Percentiles rank a stretch among this genome's conserved stretches.
Evolutionary conservation across 1,284 basidiomycete species (phyloP).

Genomic region (Ustilago xerochloae): DNA sequence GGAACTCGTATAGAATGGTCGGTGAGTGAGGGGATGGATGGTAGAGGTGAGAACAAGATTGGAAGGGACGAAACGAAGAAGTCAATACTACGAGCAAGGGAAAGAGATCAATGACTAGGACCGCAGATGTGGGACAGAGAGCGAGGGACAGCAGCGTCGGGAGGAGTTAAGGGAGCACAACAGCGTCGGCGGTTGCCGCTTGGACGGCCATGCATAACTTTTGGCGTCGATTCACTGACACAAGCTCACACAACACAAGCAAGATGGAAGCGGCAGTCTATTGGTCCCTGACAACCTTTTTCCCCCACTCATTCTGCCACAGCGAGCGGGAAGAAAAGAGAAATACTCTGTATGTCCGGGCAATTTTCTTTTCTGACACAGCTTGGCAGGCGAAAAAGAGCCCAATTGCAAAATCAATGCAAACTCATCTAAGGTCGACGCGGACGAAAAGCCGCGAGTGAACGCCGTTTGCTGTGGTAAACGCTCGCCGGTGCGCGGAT

Average conservation of each 20-base stretch:
- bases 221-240: neutral
- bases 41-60: neutral
- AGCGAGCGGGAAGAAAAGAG: too few relatives aligned
- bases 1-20: constrained; percentile 8
- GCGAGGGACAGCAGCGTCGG: too few relatives aligned
- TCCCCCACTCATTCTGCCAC: neutral
- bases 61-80: neutral
- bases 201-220: constrained; percentile 9
- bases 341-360: too few relatives aligned
- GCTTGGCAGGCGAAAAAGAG: too few relatives aligned
- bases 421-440: constrained; percentile 7
- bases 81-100: too few relatives aligned
- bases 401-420: too few relatives aligned
- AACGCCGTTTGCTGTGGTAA: constrained; percentile 13
- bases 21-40: neutral
- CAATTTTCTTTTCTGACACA: too few relatives aligned
- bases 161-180: neutral
- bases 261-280: neutral
- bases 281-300: neutral
- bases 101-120: constrained; percentile 5
- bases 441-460: neutral
- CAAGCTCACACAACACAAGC: neutral
- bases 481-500: constrained; percentile 18
- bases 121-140: too few relatives aligned
- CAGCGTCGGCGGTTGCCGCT: constrained; percentile 7